phyloP scores from a whole-genome alignment of 164 flowering plant species.

The Piper longum region DNA sequence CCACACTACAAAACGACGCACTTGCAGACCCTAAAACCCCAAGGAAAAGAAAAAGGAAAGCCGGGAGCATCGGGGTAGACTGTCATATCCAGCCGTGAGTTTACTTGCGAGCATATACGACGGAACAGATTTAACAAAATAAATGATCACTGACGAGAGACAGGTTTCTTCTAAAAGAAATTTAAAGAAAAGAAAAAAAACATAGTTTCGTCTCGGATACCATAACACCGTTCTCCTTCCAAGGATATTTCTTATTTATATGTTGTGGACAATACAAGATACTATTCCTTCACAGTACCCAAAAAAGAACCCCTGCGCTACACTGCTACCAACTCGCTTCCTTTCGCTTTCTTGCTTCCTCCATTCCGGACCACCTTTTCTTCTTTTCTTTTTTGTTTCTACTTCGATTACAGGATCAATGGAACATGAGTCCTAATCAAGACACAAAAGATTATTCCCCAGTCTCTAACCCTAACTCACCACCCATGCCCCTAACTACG shows the following conservation, averaged over 20 bases:
- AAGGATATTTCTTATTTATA: too few species aligned
- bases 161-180: background rate
- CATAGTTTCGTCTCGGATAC: background rate
- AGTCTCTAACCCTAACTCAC: background rate
- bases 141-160: background rate
- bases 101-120: background rate
- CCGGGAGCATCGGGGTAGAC: too few species aligned
- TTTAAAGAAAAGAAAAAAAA: too few species aligned
- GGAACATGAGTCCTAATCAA: background rate
- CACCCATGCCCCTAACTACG: background rate
- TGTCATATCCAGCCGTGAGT: background rate
- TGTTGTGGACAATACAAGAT: background rate
- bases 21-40: background rate
- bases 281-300: too few species aligned
- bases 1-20: background rate
- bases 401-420: background rate
- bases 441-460: background rate
- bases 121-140: background rate
- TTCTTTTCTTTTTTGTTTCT: background rate
- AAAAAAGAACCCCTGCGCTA: background rate
- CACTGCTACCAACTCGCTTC: background rate
- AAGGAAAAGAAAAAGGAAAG: background rate
- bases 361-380: background rate
- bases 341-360: background rate
- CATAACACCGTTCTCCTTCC: background rate